Evolutionary conservation across 1,284 basidiomycete genomes (phyloP).

Genomic region (Melampsora americana): DNA sequence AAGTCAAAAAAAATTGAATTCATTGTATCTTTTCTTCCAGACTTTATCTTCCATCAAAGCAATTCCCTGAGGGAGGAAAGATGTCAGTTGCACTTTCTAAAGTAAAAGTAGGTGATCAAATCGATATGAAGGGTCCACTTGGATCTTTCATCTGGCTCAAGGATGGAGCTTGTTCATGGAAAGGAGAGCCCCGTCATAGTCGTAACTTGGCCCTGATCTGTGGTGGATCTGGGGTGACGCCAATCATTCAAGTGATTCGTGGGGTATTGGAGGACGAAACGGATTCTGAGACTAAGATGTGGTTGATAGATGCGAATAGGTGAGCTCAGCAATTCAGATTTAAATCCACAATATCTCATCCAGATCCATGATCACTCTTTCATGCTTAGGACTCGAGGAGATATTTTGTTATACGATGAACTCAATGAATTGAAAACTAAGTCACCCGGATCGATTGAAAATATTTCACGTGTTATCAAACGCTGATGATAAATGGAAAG

Average conservation of each 20-base stretch:
- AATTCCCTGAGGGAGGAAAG: slow-evolving; percentile 60
- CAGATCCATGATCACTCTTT: neutral
- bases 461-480: slow-evolving; percentile 60
- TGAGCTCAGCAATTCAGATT: neutral
- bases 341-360: neutral
- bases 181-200: slow-evolving; percentile 55
- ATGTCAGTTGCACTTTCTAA: slow-evolving; percentile 63
- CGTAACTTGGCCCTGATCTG: slow-evolving; percentile 63
- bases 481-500: slow-evolving; percentile 56
- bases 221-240: slow-evolving; percentile 65
- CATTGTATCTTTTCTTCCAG: slow-evolving; percentile 56
- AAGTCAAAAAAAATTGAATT: neutral
- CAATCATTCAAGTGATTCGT: slow-evolving; percentile 62
- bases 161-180: slow-evolving; percentile 56
- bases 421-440: slow-evolving; percentile 57
- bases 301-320: slow-evolving; percentile 61
- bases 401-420: slow-evolving; percentile 3
- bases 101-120: slow-evolving; percentile 59
- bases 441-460: slow-evolving; percentile 56
- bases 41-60: slow-evolving; percentile 59
- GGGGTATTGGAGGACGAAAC: slow-evolving; percentile 58
- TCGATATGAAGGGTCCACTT: slow-evolving; percentile 67
- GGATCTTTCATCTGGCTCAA: slow-evolving; percentile 64
- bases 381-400: slow-evolving; percentile 55
- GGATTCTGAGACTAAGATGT: slow-evolving; percentile 58